phyloP scores from a whole-genome alignment of 768 basidiomycete species.

The Phanerochaete carnosa region DNA sequence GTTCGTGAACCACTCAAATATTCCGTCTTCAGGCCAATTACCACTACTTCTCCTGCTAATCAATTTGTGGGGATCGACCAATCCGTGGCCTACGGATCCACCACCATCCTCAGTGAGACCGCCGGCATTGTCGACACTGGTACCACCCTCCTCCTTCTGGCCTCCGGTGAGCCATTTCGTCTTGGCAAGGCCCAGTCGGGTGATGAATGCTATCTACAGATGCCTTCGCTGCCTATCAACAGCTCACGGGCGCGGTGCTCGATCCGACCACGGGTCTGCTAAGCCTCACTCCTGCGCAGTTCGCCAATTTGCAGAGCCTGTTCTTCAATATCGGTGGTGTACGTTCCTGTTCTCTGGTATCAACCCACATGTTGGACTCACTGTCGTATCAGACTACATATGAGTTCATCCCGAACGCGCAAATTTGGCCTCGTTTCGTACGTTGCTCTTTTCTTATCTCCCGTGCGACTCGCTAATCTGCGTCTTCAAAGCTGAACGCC shows the following conservation, averaged over 20 bases:
- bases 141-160: slow-evolving; percentile 28
- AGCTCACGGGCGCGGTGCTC: slow-evolving; percentile 32
- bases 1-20: background rate
- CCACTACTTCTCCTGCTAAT: slow-evolving; percentile 8
- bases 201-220: slow-evolving; percentile 27
- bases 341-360: background rate
- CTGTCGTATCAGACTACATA: slow-evolving; percentile 24
- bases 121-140: slow-evolving; percentile 32
- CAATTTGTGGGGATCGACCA: slow-evolving; percentile 14
- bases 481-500: slow-evolving; percentile 4
- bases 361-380: no score
- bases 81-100: slow-evolving; percentile 9
- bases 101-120: slow-evolving; percentile 7
- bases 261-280: slow-evolving; percentile 19
- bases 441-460: background rate
- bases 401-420: slow-evolving; percentile 39
- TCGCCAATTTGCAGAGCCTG: slow-evolving; percentile 18
- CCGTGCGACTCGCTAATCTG: background rate
- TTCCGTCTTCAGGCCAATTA: slow-evolving; percentile 7
- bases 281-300: slow-evolving; percentile 16
- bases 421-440: slow-evolving; percentile 33
- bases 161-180: slow-evolving; percentile 17
- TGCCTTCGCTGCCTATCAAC: slow-evolving; percentile 48
- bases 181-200: slow-evolving; percentile 18
- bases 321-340: slow-evolving; percentile 20